These are phyloP conservation scores for Ogataea pilisensis DNA, from an alignment of 805 yeast genomes.

Conservation along the genomic window DNA sequence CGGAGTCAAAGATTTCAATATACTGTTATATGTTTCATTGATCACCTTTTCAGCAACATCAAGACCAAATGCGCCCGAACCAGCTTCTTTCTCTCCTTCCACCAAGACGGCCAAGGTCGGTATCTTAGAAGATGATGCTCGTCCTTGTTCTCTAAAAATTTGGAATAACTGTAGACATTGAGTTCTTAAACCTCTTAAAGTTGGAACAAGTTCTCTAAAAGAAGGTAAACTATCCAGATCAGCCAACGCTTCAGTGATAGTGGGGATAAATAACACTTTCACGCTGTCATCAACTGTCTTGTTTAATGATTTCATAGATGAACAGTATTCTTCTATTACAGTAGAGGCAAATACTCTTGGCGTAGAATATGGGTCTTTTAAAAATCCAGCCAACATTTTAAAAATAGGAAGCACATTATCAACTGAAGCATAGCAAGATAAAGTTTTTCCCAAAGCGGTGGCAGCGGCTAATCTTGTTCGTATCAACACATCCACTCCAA, in stretches of 20 bases:
- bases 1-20: slow-evolving; percentile 59
- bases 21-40: slow-evolving; percentile 59
- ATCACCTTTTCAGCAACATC: slow-evolving; percentile 70
- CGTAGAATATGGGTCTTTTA: slow-evolving; percentile 68
- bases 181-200: slow-evolving; percentile 76
- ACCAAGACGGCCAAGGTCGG: slow-evolving; percentile 87
- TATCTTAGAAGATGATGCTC: slow-evolving; percentile 60
- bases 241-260: slow-evolving; percentile 35
- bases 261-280: slow-evolving; percentile 9
- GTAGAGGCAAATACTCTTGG: slow-evolving; percentile 71
- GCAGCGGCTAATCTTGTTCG: slow-evolving; percentile 76
- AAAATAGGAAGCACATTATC: slow-evolving; percentile 38
- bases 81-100: slow-evolving; percentile 92
- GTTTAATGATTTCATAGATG: slow-evolving; percentile 21
- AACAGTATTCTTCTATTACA: slow-evolving; percentile 66
- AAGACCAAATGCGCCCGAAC: slow-evolving; percentile 85
- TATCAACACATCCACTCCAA: slow-evolving; percentile 71
- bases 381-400: slow-evolving; percentile 35
- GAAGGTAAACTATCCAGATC: slow-evolving; percentile 45
- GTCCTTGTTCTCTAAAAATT: slow-evolving; percentile 73
- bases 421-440: slow-evolving; percentile 44
- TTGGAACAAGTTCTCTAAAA: slow-evolving; percentile 83
- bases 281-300: slow-evolving; percentile 9
- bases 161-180: slow-evolving; percentile 81
- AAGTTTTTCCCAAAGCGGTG: slow-evolving; percentile 63